These are phyloP conservation scores for Echium plantagineum DNA, from an alignment of 257 asterid species.

Conservation along the genomic window DNA sequence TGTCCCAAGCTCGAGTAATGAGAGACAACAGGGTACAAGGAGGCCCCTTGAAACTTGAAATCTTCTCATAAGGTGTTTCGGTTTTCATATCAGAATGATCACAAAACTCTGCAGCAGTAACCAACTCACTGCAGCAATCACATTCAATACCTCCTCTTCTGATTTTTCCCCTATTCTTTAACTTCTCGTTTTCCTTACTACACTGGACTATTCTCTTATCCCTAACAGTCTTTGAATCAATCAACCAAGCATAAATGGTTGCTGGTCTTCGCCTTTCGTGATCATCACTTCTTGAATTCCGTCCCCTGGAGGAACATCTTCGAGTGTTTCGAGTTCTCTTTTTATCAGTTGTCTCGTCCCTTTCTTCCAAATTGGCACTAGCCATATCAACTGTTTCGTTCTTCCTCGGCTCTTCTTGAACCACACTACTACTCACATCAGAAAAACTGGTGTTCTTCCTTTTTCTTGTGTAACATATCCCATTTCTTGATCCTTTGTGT, in stretches of 20 bases:
- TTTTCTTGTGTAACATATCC: not conserved
- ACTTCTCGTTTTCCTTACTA: constrained; percentile 4
- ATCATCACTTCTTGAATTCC: not conserved
- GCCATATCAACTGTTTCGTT: not conserved
- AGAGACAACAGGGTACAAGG: constrained; percentile 16
- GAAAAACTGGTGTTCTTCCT: not conserved
- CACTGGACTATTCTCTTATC: constrained; percentile 19
- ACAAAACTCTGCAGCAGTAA: constrained; percentile 21
- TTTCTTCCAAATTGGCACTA: not conserved
- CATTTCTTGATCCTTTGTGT: not conserved
- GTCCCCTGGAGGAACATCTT: not conserved
- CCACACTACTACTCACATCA: not conserved
- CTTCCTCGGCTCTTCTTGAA: not conserved
- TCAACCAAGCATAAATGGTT: constrained; percentile 40
- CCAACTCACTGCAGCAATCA: constrained; percentile 25
- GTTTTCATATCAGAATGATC: constrained; percentile 22
- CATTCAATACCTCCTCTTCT: constrained; percentile 36
- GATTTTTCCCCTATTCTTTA: constrained; percentile 21
- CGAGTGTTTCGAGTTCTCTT: not conserved
- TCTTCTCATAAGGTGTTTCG: constrained; percentile 21
- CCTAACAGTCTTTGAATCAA: constrained; percentile 21
- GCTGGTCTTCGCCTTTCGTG: constrained; percentile 10
- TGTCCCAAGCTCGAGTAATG: constrained; percentile 34
- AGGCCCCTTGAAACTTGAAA: constrained; percentile 1
- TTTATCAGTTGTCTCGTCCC: not conserved